Conservation (phyloP, 2,329 filamentous ascomycete genomes). For the Fusarium chlamydosporum region DNA sequence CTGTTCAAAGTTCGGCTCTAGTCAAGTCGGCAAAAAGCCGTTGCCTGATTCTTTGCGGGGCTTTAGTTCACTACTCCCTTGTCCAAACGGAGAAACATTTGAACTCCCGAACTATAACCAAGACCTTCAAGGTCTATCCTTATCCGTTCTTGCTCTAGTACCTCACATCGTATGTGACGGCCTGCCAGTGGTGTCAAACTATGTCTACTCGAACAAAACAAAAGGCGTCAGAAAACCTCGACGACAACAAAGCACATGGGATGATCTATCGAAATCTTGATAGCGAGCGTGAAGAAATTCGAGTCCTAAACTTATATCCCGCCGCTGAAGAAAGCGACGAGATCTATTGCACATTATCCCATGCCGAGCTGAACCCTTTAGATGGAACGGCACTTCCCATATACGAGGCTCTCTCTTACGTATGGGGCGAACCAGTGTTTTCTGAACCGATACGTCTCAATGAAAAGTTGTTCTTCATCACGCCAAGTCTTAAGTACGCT, state of each 20-base stretch:
- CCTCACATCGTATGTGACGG: too few species aligned
- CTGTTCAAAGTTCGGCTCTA: too few species aligned
- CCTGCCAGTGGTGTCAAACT: too few species aligned
- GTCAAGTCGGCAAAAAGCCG: too few species aligned
- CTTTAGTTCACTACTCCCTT: too few species aligned
- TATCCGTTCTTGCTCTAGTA: too few species aligned
- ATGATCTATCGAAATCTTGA: slow-evolving; percentile 20
- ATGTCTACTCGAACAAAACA: too few species aligned
- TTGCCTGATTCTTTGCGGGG: too few species aligned
- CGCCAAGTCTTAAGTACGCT: slow-evolving; percentile 9
- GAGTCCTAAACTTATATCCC: slow-evolving; percentile 17
- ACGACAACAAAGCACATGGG: neutral
- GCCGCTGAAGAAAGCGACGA: neutral
- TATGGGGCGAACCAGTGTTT: slow-evolving; percentile 23
- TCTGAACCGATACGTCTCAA: slow-evolving; percentile 17
- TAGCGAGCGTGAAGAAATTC: neutral
- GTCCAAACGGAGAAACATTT: too few species aligned
- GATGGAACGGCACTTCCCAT: neutral
- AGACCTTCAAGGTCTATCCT: too few species aligned
- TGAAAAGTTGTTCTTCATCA: slow-evolving; percentile 7
- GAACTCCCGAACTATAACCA: too few species aligned
- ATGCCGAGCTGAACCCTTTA: neutral
- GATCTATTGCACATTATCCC: slow-evolving; percentile 6
- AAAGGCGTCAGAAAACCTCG: fast-evolving
- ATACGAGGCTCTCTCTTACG: slow-evolving; percentile 40